Conservation (phyloP, 208 protist genomes). For the Crithidia bombi region DNA sequence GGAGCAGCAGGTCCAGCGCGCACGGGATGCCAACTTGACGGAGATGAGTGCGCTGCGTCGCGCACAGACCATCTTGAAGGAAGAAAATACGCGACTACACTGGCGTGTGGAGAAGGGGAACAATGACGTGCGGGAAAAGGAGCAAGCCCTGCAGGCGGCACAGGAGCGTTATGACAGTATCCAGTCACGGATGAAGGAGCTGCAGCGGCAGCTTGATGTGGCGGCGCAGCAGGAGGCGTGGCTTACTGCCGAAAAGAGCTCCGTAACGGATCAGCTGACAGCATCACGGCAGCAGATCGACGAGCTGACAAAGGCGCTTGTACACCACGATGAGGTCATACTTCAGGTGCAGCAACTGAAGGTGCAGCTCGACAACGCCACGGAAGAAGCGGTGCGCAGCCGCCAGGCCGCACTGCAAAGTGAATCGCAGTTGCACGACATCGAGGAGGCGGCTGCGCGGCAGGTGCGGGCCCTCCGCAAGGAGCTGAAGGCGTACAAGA, state of each 20-base stretch:
- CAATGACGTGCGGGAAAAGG: constrained; percentile 36
- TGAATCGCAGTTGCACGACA: constrained; percentile 45
- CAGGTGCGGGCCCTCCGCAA: constrained; percentile 44
- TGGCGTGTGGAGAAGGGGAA: constrained; percentile 42
- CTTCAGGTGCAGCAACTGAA: constrained; percentile 61
- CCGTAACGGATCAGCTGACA: constrained; percentile 48
- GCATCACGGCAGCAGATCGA: constrained; percentile 53
- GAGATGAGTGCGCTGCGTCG: constrained; percentile 62
- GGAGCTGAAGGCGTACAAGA: constrained; percentile 60
- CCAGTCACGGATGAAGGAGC: constrained; percentile 31
- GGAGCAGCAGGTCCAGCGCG: constrained; percentile 49
- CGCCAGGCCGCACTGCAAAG: constrained; percentile 37
- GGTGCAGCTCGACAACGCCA: constrained; percentile 48
- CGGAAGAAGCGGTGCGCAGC: constrained; percentile 52
- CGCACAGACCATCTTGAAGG: constrained; percentile 38
- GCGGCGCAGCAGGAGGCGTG: constrained; percentile 70
- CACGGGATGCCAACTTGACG: constrained; percentile 39
- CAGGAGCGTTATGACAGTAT: constrained; percentile 31
- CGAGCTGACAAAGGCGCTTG: constrained; percentile 37
- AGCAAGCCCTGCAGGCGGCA: constrained; percentile 11
- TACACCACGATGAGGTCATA: constrained; percentile 35
- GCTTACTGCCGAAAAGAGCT: constrained; percentile 48
- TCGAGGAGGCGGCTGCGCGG: constrained; percentile 57
- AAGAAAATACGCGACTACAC: constrained; percentile 48
- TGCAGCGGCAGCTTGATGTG: constrained; percentile 40